These are phyloP conservation scores for Mucor circinelloides DNA, from an alignment of 371 early-diverging fungal genomes.

Conservation along the genomic window DNA sequence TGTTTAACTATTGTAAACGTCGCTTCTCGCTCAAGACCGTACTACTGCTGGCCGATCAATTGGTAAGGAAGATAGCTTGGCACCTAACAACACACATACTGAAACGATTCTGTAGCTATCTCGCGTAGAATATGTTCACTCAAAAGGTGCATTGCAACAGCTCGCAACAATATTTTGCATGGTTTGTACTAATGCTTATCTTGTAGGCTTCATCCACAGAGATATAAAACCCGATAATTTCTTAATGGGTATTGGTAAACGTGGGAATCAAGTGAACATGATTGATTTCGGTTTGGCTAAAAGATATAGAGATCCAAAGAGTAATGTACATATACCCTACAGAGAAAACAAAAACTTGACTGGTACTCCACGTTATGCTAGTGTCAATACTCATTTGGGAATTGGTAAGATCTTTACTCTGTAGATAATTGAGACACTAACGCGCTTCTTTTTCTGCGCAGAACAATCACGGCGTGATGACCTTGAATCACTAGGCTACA, in stretches of 20 bases:
- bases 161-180: not conserved
- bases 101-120: conserved; percentile 69
- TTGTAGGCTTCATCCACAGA: conserved; percentile 62
- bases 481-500: conserved; percentile 98
- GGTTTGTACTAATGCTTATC: not conserved
- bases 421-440: not conserved
- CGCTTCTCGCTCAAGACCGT: conserved; percentile 98
- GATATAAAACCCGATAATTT: conserved; percentile 99
- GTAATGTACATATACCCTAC: conserved; percentile 97
- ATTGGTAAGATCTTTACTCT: conserved; percentile 64
- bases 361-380: conserved; percentile 99
- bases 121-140: conserved; percentile 98
- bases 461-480: conserved; percentile 99
- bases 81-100: not conserved
- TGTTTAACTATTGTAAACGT: conserved; percentile 98
- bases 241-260: conserved; percentile 95
- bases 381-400: conserved; percentile 98
- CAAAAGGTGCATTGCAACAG: conserved; percentile 58
- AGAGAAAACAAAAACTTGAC: conserved; percentile 98
- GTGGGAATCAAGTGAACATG: conserved; percentile 95
- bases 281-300: conserved; percentile 99
- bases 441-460: conserved; percentile 19
- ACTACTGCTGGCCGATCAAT: conserved; percentile 96
- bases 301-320: conserved; percentile 96
- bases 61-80: conserved; percentile 64